These are phyloP conservation scores for Heterobasidion irregulare DNA, from an alignment of 1,284 basidiomycete species.

Conservation along the genomic window DNA sequence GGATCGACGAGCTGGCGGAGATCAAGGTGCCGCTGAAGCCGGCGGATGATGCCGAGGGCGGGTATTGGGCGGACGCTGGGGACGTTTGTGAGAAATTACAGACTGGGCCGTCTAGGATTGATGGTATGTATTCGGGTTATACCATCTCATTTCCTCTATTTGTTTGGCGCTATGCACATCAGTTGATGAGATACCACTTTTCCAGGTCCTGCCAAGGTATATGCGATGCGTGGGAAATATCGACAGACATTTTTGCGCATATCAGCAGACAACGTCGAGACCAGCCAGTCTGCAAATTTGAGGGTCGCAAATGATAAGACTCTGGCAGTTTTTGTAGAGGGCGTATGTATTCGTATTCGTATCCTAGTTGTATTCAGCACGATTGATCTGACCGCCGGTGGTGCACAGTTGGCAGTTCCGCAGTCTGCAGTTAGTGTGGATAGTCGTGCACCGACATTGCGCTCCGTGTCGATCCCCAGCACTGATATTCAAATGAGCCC, in stretches of 20 bases:
- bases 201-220: slow-evolving; percentile 61
- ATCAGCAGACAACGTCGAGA: slow-evolving; percentile 29
- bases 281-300: slow-evolving; percentile 23
- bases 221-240: slow-evolving; percentile 58
- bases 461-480: not conserved
- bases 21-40: slow-evolving; percentile 46
- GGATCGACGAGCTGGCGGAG: slow-evolving; percentile 50
- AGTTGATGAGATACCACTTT: not conserved
- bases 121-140: slow-evolving; percentile 34
- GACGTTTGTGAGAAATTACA: slow-evolving; percentile 54
- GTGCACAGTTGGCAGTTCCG: no score
- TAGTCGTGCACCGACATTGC: no score
- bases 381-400: no score
- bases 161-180: not conserved
- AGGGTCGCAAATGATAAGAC: slow-evolving; percentile 22
- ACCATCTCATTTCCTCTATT: not conserved
- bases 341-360: slow-evolving; percentile 11
- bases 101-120: slow-evolving; percentile 54
- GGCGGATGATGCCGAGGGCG: slow-evolving; percentile 36
- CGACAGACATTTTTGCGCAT: slow-evolving; percentile 63
- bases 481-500: not conserved
- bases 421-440: no score
- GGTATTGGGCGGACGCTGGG: slow-evolving; percentile 62
- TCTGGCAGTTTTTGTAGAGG: slow-evolving; percentile 25
- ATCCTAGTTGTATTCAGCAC: not conserved